Percentiles rank a stretch among this genome's conserved stretches.
Evolutionary conservation across 2,329 filamentous ascomycete species (phyloP).

Genomic region (Rutstroemia sp.): DNA sequence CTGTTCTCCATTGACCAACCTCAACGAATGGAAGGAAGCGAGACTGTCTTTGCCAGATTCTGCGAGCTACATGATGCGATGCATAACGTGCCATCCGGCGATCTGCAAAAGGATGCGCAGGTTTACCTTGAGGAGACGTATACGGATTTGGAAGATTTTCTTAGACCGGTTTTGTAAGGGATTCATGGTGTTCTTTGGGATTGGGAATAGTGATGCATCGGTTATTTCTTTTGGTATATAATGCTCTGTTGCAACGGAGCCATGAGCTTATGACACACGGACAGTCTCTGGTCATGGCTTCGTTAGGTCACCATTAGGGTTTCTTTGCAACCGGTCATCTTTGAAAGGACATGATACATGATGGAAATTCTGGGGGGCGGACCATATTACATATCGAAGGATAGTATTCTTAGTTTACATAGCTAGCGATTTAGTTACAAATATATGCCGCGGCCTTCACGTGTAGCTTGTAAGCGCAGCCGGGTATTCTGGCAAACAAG

Average conservation of each 20-base stretch:
- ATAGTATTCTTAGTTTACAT: no score
- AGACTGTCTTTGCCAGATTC: constrained; percentile 31
- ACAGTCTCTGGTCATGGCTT: no score
- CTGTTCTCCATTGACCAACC: constrained; percentile 29
- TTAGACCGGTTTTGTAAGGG: constrained; percentile 42
- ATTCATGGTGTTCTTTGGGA: neutral
- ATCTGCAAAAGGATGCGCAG: constrained; percentile 16
- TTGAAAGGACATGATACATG: no score
- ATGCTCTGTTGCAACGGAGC: neutral
- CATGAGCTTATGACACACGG: no score
- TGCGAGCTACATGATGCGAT: constrained; percentile 42
- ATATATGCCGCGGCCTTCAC: no score
- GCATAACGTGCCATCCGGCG: constrained; percentile 36
- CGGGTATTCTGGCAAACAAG: no score
- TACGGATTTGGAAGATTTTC: constrained; percentile 44
- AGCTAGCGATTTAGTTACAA: no score
- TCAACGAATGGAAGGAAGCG: constrained; percentile 5
- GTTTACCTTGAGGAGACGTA: constrained; percentile 45
- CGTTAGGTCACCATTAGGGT: no score
- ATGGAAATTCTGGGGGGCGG: no score
- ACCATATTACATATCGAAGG: no score
- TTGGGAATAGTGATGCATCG: neutral
- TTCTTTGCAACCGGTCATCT: no score
- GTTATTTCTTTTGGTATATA: neutral
- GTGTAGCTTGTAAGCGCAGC: no score